Evolutionary conservation across 495 filamentous ascomycete species (phyloP).

Genomic region (Penicillium bialowiezense): DNA sequence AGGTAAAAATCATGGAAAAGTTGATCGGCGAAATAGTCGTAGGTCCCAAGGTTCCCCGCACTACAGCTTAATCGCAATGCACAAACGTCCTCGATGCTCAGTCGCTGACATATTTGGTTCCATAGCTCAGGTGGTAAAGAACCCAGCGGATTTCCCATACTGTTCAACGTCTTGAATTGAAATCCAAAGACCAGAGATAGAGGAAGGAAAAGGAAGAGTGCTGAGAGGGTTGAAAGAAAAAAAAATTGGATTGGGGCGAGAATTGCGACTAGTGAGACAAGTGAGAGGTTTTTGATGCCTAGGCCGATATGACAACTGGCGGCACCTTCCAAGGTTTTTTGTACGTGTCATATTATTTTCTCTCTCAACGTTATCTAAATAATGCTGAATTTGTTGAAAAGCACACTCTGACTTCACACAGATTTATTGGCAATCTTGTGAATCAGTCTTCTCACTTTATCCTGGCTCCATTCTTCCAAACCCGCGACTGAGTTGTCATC

Average conservation of each 20-base stretch:
- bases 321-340: too few relatives aligned
- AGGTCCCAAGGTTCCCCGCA: background rate
- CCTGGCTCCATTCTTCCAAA: constrained; percentile 10
- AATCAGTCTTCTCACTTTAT: constrained; percentile 12
- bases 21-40: background rate
- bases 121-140: background rate
- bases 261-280: too few relatives aligned
- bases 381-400: background rate
- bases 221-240: too few relatives aligned
- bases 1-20: background rate
- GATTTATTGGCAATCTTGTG: background rate
- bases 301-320: too few relatives aligned
- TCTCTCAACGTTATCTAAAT: too few relatives aligned
- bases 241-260: too few relatives aligned
- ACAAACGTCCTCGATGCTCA: background rate
- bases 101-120: background rate
- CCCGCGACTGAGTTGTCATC: constrained; percentile 21
- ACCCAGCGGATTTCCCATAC: too few relatives aligned
- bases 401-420: background rate
- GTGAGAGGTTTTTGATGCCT: too few relatives aligned
- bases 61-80: background rate
- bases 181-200: too few relatives aligned
- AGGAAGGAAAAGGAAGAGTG: too few relatives aligned
- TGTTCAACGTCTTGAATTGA: too few relatives aligned
- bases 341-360: too few relatives aligned